A percentile compares a stretch with the other conserved stretches of the same genome.
phyloP scores from a whole-genome alignment of 768 basidiomycete species.

The Porpolomopsis calyptriformis region DNA sequence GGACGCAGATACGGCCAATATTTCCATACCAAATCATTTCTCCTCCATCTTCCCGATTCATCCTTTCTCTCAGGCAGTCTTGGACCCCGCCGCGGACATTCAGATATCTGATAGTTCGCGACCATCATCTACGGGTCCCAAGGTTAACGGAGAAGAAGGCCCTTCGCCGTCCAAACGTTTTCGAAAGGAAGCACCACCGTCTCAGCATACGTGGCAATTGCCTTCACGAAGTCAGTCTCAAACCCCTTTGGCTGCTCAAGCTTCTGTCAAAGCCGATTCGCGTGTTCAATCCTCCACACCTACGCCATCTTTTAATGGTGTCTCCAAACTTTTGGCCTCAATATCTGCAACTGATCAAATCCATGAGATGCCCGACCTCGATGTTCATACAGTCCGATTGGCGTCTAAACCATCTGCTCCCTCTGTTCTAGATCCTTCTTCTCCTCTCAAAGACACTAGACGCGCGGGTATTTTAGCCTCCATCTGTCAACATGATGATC shows the following conservation, averaged over 20 bases:
- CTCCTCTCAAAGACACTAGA: conserved; percentile 43
- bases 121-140: conserved; percentile 40
- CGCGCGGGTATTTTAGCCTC: conserved; percentile 53
- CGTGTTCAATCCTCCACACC: conserved; percentile 12
- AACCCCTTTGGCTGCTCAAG: conserved; percentile 16
- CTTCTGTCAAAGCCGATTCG: background rate
- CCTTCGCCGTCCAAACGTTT: conserved; percentile 65
- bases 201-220: conserved; percentile 26
- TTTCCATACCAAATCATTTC: conserved; percentile 13
- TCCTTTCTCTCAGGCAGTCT: conserved; percentile 15
- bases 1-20: conserved; percentile 38
- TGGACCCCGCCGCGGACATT: conserved; percentile 30
- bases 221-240: conserved; percentile 23
- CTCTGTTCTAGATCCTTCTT: conserved; percentile 42
- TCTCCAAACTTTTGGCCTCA: conserved; percentile 38
- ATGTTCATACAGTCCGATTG: conserved; percentile 44
- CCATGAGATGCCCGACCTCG: conserved; percentile 27
- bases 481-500: conserved; percentile 64
- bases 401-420: conserved; percentile 54
- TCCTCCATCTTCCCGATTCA: conserved; percentile 11
- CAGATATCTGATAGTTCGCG: conserved; percentile 37
- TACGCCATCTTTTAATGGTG: conserved; percentile 30
- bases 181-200: conserved; percentile 42
- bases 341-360: conserved; percentile 21
- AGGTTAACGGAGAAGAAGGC: conserved; percentile 45